These are phyloP conservation scores for Albizia julibrissin DNA, from an alignment of 306 rosid species.

Conservation along the genomic window DNA sequence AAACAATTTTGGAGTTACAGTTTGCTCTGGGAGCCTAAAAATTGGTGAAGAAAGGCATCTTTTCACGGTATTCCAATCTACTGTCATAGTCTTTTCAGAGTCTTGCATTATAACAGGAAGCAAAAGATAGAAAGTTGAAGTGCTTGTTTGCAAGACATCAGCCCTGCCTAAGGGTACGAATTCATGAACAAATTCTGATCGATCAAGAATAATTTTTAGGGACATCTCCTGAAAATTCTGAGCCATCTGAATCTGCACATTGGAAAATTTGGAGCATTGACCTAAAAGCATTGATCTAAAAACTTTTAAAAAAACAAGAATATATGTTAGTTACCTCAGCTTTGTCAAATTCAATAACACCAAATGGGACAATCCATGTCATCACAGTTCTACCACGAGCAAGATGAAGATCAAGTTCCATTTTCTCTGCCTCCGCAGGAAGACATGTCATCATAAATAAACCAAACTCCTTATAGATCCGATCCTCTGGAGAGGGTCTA, in stretches of 20 bases:
- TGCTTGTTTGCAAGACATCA: conserved; percentile 34
- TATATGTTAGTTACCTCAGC: conserved; percentile 60
- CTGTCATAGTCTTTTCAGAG: conserved; percentile 40
- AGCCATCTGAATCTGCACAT: conserved; percentile 74
- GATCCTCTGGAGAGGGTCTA: conserved; percentile 70
- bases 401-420: conserved; percentile 89
- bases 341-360: conserved; percentile 58
- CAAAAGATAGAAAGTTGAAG: conserved; percentile 77
- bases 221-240: conserved; percentile 90
- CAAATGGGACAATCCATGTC: conserved; percentile 69
- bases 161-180: conserved; percentile 64
- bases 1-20: conserved; percentile 23
- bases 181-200: conserved; percentile 65
- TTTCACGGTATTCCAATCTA: conserved; percentile 76
- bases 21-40: conserved; percentile 53
- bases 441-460: conserved; percentile 66
- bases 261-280: conserved; percentile 20
- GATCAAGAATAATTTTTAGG: conserved; percentile 83
- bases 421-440: conserved; percentile 76
- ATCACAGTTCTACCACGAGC: conserved; percentile 83
- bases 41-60: conserved; percentile 82
- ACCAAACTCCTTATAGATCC: conserved; percentile 77
- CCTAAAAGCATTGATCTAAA: neutral
- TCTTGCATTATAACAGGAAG: conserved; percentile 69
- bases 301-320: neutral